A percentile compares a stretch with the other conserved stretches of the same genome.
Evolutionary conservation across 495 filamentous ascomycete species (phyloP).

Genomic region (Penicillium macrosclerotiorum): DNA sequence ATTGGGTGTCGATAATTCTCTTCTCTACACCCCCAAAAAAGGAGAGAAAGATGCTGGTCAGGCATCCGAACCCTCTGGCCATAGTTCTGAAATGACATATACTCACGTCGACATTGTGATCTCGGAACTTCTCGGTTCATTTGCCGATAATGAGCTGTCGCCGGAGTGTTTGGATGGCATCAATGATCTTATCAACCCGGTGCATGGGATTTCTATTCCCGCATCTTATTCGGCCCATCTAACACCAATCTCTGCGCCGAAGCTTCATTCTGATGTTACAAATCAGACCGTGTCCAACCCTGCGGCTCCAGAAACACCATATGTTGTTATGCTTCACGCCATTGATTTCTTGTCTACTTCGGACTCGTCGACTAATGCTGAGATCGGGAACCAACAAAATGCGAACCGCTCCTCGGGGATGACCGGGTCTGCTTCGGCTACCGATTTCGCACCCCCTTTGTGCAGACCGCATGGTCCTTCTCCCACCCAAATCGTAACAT

Average conservation of each 20-base stretch:
- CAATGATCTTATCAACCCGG: slow-evolving; percentile 74
- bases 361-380: slow-evolving; percentile 18
- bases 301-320: slow-evolving; percentile 76
- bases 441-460: slow-evolving; percentile 31
- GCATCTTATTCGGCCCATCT: slow-evolving; percentile 87
- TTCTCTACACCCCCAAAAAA: slow-evolving; percentile 26
- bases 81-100: slow-evolving; percentile 22
- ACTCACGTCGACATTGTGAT: slow-evolving; percentile 87
- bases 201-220: slow-evolving; percentile 89
- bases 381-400: slow-evolving; percentile 9
- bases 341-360: slow-evolving; percentile 70
- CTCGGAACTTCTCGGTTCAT: slow-evolving; percentile 90
- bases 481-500: slow-evolving; percentile 46
- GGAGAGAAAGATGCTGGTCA: slow-evolving; percentile 17
- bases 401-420: slow-evolving; percentile 30
- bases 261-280: slow-evolving; percentile 75
- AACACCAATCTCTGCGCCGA: slow-evolving; percentile 86
- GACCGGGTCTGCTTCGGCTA: slow-evolving; percentile 25
- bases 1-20: slow-evolving; percentile 31
- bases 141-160: slow-evolving; percentile 86
- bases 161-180: slow-evolving; percentile 90
- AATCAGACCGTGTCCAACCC: slow-evolving; percentile 58
- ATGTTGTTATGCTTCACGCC: slow-evolving; percentile 89
- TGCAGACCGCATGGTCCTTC: slow-evolving; percentile 50
- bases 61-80: slow-evolving; percentile 8